phyloP scores from a whole-genome alignment of 108 stramenopile genomes.

The Nitzschia sp. region DNA sequence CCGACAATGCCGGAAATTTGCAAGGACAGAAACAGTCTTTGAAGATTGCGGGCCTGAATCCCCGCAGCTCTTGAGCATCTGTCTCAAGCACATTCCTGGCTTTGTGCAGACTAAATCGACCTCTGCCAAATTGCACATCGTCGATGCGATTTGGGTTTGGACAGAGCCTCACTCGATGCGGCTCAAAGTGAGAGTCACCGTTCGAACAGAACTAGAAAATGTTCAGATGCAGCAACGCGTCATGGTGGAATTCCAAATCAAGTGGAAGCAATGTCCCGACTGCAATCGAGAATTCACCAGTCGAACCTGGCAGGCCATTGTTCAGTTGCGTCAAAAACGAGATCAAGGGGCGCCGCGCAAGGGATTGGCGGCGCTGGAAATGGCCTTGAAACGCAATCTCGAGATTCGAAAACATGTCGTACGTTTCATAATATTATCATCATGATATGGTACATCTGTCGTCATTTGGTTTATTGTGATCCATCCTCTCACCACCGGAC shows the following conservation, averaged over 20 bases:
- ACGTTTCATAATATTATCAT: too few relatives aligned
- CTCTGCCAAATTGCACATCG: conserved; percentile 44
- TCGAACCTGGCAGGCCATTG: conserved; percentile 80
- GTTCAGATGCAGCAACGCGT: conserved; percentile 93
- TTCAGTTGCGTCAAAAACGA: conserved; percentile 85
- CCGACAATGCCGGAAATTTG: conserved; percentile 87
- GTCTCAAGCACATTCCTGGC: conserved; percentile 91
- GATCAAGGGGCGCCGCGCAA: conserved; percentile 37
- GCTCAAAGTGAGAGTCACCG: conserved; percentile 86
- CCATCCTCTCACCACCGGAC: too few relatives aligned
- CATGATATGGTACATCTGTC: too few relatives aligned
- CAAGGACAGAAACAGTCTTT: conserved; percentile 46
- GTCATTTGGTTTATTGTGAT: too few relatives aligned
- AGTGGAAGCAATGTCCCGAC: conserved; percentile 92
- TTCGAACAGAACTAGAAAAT: conserved; percentile 83
- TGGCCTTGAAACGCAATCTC: conserved; percentile 67
- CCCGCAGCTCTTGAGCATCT: conserved; percentile 90
- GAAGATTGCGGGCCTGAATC: conserved; percentile 77
- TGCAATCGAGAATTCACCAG: conserved; percentile 89
- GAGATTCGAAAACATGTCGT: conserved; percentile 79
- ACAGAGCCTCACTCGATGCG: conserved; percentile 97
- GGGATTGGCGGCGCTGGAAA: conserved; percentile 76
- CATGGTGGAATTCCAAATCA: conserved; percentile 84
- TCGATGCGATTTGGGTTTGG: conserved; percentile 97
- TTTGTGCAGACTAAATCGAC: conserved; percentile 40